These are phyloP conservation scores for Picea abies DNA, from an alignment of 83 land plant genomes.

Conservation along the genomic window DNA sequence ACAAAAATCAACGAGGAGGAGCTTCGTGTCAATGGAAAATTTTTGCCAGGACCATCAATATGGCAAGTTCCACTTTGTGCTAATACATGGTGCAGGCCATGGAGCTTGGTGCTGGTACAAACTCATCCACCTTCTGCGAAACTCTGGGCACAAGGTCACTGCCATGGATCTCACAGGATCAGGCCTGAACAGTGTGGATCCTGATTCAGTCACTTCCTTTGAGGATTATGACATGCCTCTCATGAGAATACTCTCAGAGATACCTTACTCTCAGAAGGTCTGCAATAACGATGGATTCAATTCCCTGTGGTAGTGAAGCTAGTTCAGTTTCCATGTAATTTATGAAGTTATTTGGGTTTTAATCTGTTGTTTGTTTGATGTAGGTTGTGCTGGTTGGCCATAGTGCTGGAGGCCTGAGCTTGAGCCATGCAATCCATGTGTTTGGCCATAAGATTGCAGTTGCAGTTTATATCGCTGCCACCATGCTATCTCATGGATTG, in stretches of 20 bases:
- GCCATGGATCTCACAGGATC: conserved; percentile 24
- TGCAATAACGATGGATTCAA: neutral
- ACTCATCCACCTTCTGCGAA: conserved; percentile 14
- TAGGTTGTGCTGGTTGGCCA: conserved; percentile 35
- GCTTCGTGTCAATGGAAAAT: no score
- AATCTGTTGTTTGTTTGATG: neutral
- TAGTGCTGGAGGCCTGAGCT: conserved; percentile 28
- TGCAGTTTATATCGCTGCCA: conserved; percentile 57
- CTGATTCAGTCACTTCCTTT: neutral
- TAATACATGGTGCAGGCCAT: conserved; percentile 33
- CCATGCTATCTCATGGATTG: conserved; percentile 54
- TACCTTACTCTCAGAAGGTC: conserved; percentile 5
- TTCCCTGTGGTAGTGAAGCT: neutral
- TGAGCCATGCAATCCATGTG: conserved; percentile 26
- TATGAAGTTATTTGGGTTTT: neutral
- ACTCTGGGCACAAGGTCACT: conserved; percentile 18
- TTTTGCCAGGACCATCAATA: no score
- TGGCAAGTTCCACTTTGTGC: conserved; percentile 17
- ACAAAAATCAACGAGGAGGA: no score
- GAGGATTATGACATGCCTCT: neutral
- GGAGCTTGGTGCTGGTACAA: conserved; percentile 44
- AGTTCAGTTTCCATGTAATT: neutral
- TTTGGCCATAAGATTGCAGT: conserved; percentile 27
- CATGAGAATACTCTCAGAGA: neutral
- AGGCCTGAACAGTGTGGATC: conserved; percentile 13